Percentiles rank a stretch among this genome's conserved stretches.
Conservation (phyloP, 768 basidiomycete species). For the Amanita subjunquillea region DNA sequence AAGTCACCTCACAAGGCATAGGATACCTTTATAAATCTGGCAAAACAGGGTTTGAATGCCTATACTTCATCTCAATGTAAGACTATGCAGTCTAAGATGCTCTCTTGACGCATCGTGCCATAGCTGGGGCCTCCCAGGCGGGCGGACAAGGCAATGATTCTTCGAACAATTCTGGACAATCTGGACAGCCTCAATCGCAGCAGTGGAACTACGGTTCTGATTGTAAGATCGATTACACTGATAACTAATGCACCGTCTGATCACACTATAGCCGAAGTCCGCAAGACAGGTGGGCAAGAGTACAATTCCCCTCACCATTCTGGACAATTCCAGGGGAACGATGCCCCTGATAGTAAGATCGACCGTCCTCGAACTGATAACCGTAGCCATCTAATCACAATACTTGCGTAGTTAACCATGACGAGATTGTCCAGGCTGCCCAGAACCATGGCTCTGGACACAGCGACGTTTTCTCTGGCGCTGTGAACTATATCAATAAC, state of each 20-base stretch:
- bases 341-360: slow-evolving; percentile 21
- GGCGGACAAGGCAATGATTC: slow-evolving; percentile 58
- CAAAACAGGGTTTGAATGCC: slow-evolving; percentile 53
- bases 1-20: slow-evolving; percentile 11
- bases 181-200: slow-evolving; percentile 4
- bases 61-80: slow-evolving; percentile 41
- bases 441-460: slow-evolving; percentile 46
- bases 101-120: slow-evolving; percentile 11
- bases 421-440: slow-evolving; percentile 51
- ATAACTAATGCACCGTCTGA: background rate
- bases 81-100: slow-evolving; percentile 10
- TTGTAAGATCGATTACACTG: slow-evolving; percentile 14
- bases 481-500: slow-evolving; percentile 38
- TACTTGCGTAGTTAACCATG: slow-evolving; percentile 43
- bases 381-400: too few relatives aligned
- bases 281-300: background rate
- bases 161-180: slow-evolving; percentile 34
- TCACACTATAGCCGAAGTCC: background rate
- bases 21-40: slow-evolving; percentile 63
- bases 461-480: slow-evolving; percentile 43
- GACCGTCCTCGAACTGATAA: too few relatives aligned
- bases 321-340: slow-evolving; percentile 13
- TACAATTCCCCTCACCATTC: slow-evolving; percentile 4
- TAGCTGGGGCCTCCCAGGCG: slow-evolving; percentile 40
- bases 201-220: slow-evolving; percentile 14